Conservation (phyloP, 805 yeast genomes). For the Lachancea thermotolerans region DNA sequence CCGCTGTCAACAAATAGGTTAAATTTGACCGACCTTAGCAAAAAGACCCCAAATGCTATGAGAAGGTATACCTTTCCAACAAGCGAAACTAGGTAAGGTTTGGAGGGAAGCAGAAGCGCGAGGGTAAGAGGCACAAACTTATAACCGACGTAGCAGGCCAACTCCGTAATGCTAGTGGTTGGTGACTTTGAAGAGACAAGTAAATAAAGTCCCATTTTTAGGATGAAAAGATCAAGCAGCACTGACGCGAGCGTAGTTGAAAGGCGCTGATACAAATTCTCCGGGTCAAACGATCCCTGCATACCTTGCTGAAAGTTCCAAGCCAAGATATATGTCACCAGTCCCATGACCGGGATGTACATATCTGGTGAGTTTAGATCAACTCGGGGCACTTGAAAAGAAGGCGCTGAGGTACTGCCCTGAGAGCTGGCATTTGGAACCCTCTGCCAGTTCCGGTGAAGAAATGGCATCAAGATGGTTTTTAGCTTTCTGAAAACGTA, state of each 20-base stretch:
- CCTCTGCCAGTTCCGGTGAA: slow-evolving; percentile 78
- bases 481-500: slow-evolving; percentile 72
- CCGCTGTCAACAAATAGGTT: slow-evolving; percentile 39
- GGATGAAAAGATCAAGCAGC: slow-evolving; percentile 63
- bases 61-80: slow-evolving; percentile 44
- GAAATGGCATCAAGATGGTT: slow-evolving; percentile 78
- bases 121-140: slow-evolving; percentile 77
- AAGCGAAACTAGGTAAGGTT: slow-evolving; percentile 36
- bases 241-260: slow-evolving; percentile 82
- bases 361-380: slow-evolving; percentile 95
- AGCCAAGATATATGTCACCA: slow-evolving; percentile 75
- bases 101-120: slow-evolving; percentile 46
- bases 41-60: slow-evolving; percentile 55
- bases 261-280: slow-evolving; percentile 78
- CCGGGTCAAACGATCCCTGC: slow-evolving; percentile 87
- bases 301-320: slow-evolving; percentile 83
- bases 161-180: slow-evolving; percentile 59
- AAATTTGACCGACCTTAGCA: slow-evolving; percentile 49
- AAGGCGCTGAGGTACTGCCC: slow-evolving; percentile 9
- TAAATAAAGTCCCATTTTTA: slow-evolving; percentile 78
- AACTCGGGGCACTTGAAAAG: slow-evolving; percentile 59
- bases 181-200: slow-evolving; percentile 34
- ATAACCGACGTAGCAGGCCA: slow-evolving; percentile 87
- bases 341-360: slow-evolving; percentile 91
- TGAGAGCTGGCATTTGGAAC: slow-evolving; percentile 18